phyloP scores from a whole-genome alignment of 2,329 filamentous ascomycete species.

The Rachicladosporium sp. region DNA sequence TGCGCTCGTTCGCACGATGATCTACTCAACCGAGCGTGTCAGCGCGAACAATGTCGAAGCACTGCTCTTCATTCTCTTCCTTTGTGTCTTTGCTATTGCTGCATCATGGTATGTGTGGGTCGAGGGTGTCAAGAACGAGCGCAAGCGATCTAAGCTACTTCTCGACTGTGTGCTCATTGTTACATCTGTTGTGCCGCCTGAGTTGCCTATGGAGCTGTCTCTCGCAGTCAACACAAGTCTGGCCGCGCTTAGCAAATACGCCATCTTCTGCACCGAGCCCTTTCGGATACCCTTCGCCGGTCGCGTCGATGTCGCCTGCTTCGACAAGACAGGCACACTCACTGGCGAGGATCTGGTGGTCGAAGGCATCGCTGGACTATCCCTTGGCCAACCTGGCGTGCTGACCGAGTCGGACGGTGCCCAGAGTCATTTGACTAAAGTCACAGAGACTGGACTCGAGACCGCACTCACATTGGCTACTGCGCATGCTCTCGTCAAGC shows the following conservation, averaged over 20 bases:
- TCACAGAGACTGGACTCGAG: constrained; percentile 59
- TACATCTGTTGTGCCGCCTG: constrained; percentile 95
- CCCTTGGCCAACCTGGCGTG: constrained; percentile 55
- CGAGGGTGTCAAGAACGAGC: constrained; percentile 84
- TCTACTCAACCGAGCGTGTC: constrained; percentile 95
- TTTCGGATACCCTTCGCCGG: constrained; percentile 97
- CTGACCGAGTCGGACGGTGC: constrained; percentile 62
- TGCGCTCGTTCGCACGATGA: constrained; percentile 96
- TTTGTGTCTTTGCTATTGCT: constrained; percentile 89
- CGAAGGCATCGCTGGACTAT: constrained; percentile 86
- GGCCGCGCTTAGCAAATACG: constrained; percentile 83
- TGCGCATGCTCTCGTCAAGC: constrained; percentile 86
- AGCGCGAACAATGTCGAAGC: constrained; percentile 98
- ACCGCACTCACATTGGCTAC: constrained; percentile 90
- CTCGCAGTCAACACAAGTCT: constrained; percentile 95
- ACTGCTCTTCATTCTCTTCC: constrained; percentile 92
- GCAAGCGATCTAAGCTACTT: constrained; percentile 93
- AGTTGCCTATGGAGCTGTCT: constrained; percentile 95
- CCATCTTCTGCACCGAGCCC: constrained; percentile 97
- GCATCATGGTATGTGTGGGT: constrained; percentile 99
- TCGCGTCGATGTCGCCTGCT: constrained; percentile 90
- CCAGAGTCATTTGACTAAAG: constrained; percentile 63
- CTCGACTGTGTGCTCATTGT: constrained; percentile 96
- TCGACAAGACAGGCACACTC: constrained; percentile 95
- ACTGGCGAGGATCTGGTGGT: constrained; percentile 95